A percentile compares a stretch with the other conserved stretches of the same genome.
These are phyloP conservation scores for Lodderomyces theae DNA, from an alignment of 1,139 yeast genomes.

Conservation along the genomic window DNA sequence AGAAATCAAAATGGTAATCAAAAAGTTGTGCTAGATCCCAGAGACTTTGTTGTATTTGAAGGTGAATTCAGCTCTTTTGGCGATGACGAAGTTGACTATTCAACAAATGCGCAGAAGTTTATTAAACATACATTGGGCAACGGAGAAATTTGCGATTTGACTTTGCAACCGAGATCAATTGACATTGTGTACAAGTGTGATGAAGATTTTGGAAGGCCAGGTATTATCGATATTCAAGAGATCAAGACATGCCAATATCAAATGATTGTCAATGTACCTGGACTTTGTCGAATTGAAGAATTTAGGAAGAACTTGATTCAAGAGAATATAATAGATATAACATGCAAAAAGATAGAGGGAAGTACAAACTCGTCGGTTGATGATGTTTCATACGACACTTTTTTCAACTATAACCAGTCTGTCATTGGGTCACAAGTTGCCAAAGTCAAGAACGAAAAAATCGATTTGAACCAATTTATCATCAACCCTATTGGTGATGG, in stretches of 20 bases:
- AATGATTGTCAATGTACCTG: conserved; percentile 56
- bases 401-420: conserved; percentile 12
- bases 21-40: conserved; percentile 13
- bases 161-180: conserved; percentile 57
- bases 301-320: conserved; percentile 41
- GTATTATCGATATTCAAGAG: conserved; percentile 52
- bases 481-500: conserved; percentile 32
- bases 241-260: conserved; percentile 70
- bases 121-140: conserved; percentile 51
- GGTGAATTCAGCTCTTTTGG: conserved; percentile 17
- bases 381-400: conserved; percentile 11
- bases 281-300: conserved; percentile 53
- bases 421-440: conserved; percentile 5
- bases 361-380: conserved; percentile 14
- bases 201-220: conserved; percentile 33
- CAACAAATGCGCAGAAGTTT: conserved; percentile 25
- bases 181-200: conserved; percentile 72
- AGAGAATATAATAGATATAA: conserved; percentile 38
- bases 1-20: conserved; percentile 23
- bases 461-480: conserved; percentile 27
- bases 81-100: conserved; percentile 10
- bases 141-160: conserved; percentile 76
- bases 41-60: conserved; percentile 23
- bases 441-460: conserved; percentile 13
- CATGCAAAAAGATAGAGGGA: conserved; percentile 37